These are phyloP conservation scores for Lodderomyces theae DNA, from an alignment of 1,139 yeast species.

Conservation along the genomic window DNA sequence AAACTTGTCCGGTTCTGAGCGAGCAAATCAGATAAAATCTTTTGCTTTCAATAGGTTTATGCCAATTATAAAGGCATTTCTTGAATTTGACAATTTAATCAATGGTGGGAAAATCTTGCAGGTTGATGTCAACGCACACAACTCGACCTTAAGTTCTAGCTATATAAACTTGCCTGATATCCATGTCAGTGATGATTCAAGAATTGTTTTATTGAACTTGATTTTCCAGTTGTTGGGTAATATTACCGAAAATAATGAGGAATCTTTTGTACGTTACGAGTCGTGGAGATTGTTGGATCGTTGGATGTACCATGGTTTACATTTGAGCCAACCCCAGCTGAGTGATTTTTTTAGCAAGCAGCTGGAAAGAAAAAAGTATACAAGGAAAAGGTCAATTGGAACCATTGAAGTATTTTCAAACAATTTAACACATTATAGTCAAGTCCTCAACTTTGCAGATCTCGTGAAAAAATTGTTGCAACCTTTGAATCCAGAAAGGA, in stretches of 20 bases:
- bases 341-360: constrained; percentile 10
- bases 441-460: constrained; percentile 60
- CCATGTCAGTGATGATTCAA: constrained; percentile 33
- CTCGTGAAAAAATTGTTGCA: constrained; percentile 40
- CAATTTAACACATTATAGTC: constrained; percentile 44
- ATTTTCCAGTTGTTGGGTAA: constrained; percentile 44
- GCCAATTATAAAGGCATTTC: constrained; percentile 36
- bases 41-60: constrained; percentile 34
- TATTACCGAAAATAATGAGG: constrained; percentile 42
- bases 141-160: constrained; percentile 15
- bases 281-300: constrained; percentile 73
- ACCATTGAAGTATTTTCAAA: constrained; percentile 34
- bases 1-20: constrained; percentile 26
- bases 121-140: constrained; percentile 16
- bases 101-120: constrained; percentile 20
- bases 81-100: constrained; percentile 42
- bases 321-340: constrained; percentile 16
- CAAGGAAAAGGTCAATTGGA: constrained; percentile 26
- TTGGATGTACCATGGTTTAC: constrained; percentile 59
- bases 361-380: constrained; percentile 18
- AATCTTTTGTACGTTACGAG: constrained; percentile 35
- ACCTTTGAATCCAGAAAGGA: constrained; percentile 23
- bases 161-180: constrained; percentile 26
- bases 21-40: constrained; percentile 29
- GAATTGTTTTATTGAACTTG: constrained; percentile 35